A percentile compares a stretch with the other conserved stretches of the same genome.
phyloP scores from a whole-genome alignment of 2,329 filamentous ascomycete genomes.

The Sporothrix pseudoabietina region DNA sequence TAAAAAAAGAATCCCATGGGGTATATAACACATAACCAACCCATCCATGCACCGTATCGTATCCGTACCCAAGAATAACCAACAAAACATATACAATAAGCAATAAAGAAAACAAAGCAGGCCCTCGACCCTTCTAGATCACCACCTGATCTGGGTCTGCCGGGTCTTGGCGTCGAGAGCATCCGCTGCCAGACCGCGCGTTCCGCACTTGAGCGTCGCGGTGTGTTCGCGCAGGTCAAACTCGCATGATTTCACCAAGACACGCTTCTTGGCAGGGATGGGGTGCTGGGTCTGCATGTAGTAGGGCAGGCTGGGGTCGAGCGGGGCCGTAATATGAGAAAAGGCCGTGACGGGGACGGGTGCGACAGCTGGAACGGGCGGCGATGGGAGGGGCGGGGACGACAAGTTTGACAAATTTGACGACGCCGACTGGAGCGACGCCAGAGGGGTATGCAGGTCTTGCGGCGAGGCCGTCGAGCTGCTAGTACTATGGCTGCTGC shows the following conservation, averaged over 20 bases:
- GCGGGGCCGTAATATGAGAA: neutral
- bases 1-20: neutral
- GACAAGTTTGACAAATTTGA: neutral
- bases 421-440: too few species aligned
- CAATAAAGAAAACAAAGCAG: neutral
- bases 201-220: slow-evolving; percentile 57
- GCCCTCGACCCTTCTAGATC: neutral
- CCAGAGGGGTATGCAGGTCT: neutral
- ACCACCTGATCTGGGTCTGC: slow-evolving; percentile 55
- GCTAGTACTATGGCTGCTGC: too few species aligned
- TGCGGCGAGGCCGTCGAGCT: neutral
- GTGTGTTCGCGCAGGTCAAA: slow-evolving; percentile 57
- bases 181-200: slow-evolving; percentile 53
- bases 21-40: neutral
- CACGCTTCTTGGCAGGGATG: slow-evolving; percentile 56
- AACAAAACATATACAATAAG: neutral
- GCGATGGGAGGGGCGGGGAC: neutral
- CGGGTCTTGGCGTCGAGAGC: slow-evolving; percentile 52
- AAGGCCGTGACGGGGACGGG: neutral
- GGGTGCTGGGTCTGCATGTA: slow-evolving; percentile 30
- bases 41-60: too few species aligned
- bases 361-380: neutral
- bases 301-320: slow-evolving; percentile 25
- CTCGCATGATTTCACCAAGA: slow-evolving; percentile 59
- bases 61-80: neutral